Percentiles rank a stretch among this genome's conserved stretches.
Evolutionary conservation across 2,329 filamentous ascomycete genomes (phyloP).

Genomic region (Eurotiales sp.): DNA sequence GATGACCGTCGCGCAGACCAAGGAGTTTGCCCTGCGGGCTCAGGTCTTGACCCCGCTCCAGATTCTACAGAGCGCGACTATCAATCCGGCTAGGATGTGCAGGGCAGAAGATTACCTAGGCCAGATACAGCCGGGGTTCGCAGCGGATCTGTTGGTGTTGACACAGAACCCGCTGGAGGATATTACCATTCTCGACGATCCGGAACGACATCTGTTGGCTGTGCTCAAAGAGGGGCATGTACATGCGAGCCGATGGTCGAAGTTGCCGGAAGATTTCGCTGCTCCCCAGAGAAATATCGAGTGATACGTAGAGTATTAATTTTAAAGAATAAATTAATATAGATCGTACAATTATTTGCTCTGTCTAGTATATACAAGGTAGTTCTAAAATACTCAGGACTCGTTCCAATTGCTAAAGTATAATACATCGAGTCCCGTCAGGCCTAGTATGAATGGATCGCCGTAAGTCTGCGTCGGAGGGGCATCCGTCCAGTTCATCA

Average conservation of each 20-base stretch:
- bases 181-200: slow-evolving; percentile 46
- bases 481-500: slow-evolving; percentile 1
- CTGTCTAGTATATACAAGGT: neutral
- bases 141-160: slow-evolving; percentile 53
- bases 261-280: neutral
- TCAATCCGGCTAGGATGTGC: slow-evolving; percentile 52
- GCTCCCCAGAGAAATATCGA: neutral
- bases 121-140: slow-evolving; percentile 48
- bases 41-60: slow-evolving; percentile 41
- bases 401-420: slow-evolving; percentile 5
- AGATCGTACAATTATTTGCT: too few species aligned
- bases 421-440: neutral
- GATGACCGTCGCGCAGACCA: slow-evolving; percentile 46
- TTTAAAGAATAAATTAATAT: slow-evolving; percentile 1
- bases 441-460: slow-evolving; percentile 3
- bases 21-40: slow-evolving; percentile 47
- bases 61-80: slow-evolving; percentile 50
- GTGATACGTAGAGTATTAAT: neutral
- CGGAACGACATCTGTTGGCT: slow-evolving; percentile 6
- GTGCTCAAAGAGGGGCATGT: slow-evolving; percentile 56
- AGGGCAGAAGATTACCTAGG: slow-evolving; percentile 47
- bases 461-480: neutral
- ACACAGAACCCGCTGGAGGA: slow-evolving; percentile 55
- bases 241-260: slow-evolving; percentile 29
- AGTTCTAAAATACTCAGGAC: neutral